Conservation (phyloP, 2,329 filamentous ascomycete species). For the Cladosporium austrohemisphaericum region DNA sequence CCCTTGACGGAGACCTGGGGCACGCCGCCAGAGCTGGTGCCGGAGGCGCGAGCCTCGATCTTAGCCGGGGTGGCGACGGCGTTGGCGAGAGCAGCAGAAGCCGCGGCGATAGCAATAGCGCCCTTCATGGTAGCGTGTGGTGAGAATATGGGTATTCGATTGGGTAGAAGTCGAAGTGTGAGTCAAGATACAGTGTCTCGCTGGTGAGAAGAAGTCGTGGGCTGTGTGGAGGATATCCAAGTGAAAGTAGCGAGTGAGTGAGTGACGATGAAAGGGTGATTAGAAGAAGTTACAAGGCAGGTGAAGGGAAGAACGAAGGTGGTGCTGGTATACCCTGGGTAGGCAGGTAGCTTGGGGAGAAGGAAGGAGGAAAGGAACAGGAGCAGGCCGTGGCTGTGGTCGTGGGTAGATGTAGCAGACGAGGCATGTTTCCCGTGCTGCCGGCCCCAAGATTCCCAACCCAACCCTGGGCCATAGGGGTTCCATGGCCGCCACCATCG, state of each 20-base stretch:
- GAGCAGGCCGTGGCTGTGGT: slow-evolving; percentile 7
- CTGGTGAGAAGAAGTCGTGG: neutral
- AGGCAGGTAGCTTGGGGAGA: slow-evolving; percentile 13
- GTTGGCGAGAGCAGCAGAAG: slow-evolving; percentile 44
- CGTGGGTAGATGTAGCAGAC: neutral
- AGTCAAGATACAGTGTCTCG: slow-evolving; percentile 11
- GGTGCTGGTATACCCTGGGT: slow-evolving; percentile 1
- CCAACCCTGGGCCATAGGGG: no score
- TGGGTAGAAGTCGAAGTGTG: slow-evolving; percentile 13
- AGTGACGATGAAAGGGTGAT: slow-evolving; percentile 16
- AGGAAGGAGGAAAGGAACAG: slow-evolving; percentile 5
- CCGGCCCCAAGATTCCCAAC: no score
- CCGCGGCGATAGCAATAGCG: slow-evolving; percentile 43
- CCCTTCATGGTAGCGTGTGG: slow-evolving; percentile 52
- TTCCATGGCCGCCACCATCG: no score
- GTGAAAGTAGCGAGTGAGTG: slow-evolving; percentile 19
- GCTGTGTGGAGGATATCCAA: slow-evolving; percentile 8
- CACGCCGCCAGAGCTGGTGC: slow-evolving; percentile 43
- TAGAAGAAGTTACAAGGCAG: slow-evolving; percentile 12
- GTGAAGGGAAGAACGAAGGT: slow-evolving; percentile 15
- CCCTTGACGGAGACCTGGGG: slow-evolving; percentile 60
- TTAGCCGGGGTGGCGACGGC: slow-evolving; percentile 42
- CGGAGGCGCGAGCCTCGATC: slow-evolving; percentile 32
- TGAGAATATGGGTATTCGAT: neutral
- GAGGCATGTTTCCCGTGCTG: neutral